Evolutionary conservation across 148 eudicot genomes (phyloP).

Genomic region (Chenopodium formosanum): DNA sequence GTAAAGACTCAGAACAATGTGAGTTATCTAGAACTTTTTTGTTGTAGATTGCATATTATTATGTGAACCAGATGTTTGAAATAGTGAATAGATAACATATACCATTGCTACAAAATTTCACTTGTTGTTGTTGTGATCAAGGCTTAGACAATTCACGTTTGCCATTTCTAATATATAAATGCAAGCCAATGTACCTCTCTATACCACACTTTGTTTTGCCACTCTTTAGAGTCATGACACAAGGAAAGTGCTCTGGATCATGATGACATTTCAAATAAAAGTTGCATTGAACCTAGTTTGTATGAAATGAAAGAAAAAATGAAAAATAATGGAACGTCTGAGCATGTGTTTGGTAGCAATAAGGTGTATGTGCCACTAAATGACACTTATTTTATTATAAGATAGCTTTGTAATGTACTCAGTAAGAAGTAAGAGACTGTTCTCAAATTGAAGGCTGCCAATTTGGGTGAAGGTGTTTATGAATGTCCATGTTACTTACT

Average conservation of each 20-base stretch:
- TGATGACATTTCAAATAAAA: not conserved
- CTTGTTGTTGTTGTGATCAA: too few species aligned
- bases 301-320: not conserved
- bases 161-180: not conserved
- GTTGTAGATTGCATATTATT: not conserved
- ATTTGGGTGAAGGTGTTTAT: not conserved
- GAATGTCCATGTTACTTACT: not conserved
- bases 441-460: not conserved
- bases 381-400: not conserved
- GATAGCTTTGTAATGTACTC: not conserved
- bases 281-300: not conserved
- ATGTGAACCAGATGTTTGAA: not conserved
- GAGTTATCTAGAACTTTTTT: constrained; percentile 6
- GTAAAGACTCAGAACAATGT: constrained; percentile 44
- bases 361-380: not conserved
- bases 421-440: not conserved
- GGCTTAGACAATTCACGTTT: not conserved
- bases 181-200: not conserved
- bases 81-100: not conserved
- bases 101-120: not conserved
- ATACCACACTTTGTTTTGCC: not conserved
- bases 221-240: not conserved
- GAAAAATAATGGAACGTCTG: not conserved
- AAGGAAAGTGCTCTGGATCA: not conserved
- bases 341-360: not conserved